phyloP scores from a whole-genome alignment of 352 stramenopile genomes.

The Blastocystis sp. region DNA sequence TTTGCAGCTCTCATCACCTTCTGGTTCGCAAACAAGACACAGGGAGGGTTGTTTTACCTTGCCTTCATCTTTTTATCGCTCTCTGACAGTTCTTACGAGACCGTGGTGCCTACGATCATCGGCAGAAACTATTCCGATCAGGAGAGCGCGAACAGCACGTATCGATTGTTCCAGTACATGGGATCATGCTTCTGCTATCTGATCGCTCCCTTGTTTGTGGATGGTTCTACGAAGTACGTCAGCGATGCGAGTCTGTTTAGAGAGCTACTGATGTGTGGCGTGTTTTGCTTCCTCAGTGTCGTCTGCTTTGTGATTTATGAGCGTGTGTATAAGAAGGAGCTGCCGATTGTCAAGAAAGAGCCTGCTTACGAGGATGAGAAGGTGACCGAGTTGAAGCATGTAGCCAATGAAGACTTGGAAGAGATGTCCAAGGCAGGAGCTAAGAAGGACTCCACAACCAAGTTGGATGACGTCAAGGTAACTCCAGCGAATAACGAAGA shows the following conservation, averaged over 20 bases:
- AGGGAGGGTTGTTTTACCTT: constrained; percentile 20
- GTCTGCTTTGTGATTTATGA: constrained; percentile 70
- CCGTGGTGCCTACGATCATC: constrained; percentile 38
- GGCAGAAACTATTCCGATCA: constrained; percentile 46
- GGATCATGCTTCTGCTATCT: constrained; percentile 54
- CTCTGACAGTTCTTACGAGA: constrained; percentile 47
- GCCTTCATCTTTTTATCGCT: constrained; percentile 53
- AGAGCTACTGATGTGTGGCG: constrained; percentile 74
- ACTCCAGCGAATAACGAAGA: constrained; percentile 3
- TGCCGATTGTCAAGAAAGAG: not conserved
- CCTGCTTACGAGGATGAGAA: not conserved
- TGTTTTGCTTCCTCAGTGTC: constrained; percentile 76
- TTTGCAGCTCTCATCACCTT: not conserved
- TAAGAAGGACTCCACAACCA: not conserved
- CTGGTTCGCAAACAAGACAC: constrained; percentile 36
- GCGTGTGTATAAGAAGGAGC: not conserved
- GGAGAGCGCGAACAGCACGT: constrained; percentile 41
- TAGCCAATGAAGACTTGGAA: constrained; percentile 48
- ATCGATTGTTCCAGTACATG: constrained; percentile 58
- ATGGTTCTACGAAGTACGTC: constrained; percentile 73
- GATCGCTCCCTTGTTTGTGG: constrained; percentile 52
- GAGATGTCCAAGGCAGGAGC: constrained; percentile 29
- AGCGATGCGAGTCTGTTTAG: constrained; percentile 72
- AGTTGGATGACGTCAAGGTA: not conserved
- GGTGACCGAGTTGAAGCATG: not conserved